phyloP scores from a whole-genome alignment of 1,284 basidiomycete species.

The Phellinidium pouzarii region DNA sequence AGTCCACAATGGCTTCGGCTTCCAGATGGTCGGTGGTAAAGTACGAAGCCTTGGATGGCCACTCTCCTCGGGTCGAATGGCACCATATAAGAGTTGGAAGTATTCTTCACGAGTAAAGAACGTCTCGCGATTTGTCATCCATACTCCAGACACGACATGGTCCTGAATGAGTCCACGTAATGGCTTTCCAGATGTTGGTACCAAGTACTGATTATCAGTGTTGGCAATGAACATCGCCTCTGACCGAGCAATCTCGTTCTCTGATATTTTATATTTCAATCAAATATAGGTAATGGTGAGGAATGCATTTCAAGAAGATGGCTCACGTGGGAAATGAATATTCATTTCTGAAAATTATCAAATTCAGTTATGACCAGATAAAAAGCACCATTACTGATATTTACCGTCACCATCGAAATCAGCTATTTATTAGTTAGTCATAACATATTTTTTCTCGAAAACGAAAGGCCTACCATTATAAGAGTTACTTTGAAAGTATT shows the following conservation, averaged over 20 bases:
- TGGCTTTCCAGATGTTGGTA: conserved; percentile 96
- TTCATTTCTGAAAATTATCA: conserved; percentile 78
- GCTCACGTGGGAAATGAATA: conserved; percentile 94
- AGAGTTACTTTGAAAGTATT: conserved; percentile 64
- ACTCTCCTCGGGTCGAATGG: conserved; percentile 84
- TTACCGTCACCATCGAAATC: conserved; percentile 98
- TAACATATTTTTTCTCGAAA: background rate
- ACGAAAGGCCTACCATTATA: conserved; percentile 71
- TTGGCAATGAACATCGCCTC: conserved; percentile 95
- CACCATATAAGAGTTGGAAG: conserved; percentile 94
- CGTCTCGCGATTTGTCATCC: conserved; percentile 96
- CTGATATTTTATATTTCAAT: conserved; percentile 32
- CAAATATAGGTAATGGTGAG: background rate
- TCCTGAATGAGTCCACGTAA: conserved; percentile 98
- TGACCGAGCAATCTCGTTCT: conserved; percentile 89
- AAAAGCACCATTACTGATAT: conserved; percentile 13
- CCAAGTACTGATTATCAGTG: conserved; percentile 98
- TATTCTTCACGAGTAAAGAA: conserved; percentile 97
- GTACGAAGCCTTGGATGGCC: conserved; percentile 70
- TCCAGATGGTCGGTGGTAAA: conserved; percentile 88
- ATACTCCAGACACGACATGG: conserved; percentile 96
- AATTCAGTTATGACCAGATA: conserved; percentile 21
- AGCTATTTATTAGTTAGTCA: conserved; percentile 42
- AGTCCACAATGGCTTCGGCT: conserved; percentile 89
- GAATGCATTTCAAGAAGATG: background rate